Evolutionary conservation across 1,284 basidiomycete genomes (phyloP), one percentile per base, ranked within the genome.

Genomic region (Athelia sp.): DNA sequence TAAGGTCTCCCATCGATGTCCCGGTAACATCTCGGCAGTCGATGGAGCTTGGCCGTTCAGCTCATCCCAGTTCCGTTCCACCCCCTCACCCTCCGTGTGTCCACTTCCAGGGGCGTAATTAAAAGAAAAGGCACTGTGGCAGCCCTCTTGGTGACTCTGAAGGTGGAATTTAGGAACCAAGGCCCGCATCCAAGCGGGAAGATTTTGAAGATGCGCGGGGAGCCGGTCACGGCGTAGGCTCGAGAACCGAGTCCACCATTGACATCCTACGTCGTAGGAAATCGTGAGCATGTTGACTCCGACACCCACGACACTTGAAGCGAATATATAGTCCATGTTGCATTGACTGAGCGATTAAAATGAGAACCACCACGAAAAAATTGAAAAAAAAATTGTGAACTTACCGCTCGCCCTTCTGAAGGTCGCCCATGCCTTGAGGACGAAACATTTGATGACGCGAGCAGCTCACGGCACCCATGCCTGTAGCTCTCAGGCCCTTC

Each of bases 181-280:
- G 15, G 36, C 6, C 36, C 4, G 4, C 4, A 48, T n/a, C 13
- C 23, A 18, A 22, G 47, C 32, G 18, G 38, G 19, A 15, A 21
- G 36, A 4, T 24, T 50, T 45, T 6, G 47, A 14, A 22, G 36
- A 6, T 38, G 40, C n/a, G 52, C 23, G 0, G 54, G 50, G 2
- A 50, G 36, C 3, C 8, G 24, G 2, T 1, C 4, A 19, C 47
- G 43, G 10, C 52, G 44, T n/a, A 9, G 1, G 17, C 26, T 45
- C 10, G 56, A 42, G 14, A 55, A 47, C 8, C 46, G 49, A 13
- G 43, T 51, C 19, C 19, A 32, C 46, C 51, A 59, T 31, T 56
- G 57, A 32, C 58, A 59, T 0, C 50, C 49, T 21, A 59, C 52
- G 29, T 58, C 57, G 22, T 56, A 59, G 4, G 51, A 54, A 3